Evolutionary conservation across 441 rosid genomes (phyloP), one percentile per base, ranked within the genome.

Genomic region (Pelargonium australe): DNA sequence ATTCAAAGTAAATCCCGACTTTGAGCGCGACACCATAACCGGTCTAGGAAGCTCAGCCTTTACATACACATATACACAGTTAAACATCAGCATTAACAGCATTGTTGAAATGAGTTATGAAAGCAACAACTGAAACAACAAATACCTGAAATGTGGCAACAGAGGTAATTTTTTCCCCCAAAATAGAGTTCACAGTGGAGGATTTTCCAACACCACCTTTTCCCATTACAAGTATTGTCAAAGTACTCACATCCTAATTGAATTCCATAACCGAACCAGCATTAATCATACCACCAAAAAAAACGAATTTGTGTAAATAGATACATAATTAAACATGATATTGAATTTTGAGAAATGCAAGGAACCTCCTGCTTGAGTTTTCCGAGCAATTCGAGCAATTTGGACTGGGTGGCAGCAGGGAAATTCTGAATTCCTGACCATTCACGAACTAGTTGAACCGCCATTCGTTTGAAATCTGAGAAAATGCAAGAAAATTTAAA

Each of bases 161-260:
- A 71, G 81, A 72, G 76, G 80, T 82, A 68, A 78, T 84, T 68
- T 69, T 84, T 71, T 84, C 87, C 20, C 85, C 84, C 43, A 78
- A 68, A 65, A 84, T 76, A 17, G 87, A 84, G 69, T 84, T 84
- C 44, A 84, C 85, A 66, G 87, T 84, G 2, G 87, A 84, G 4
- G 85, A 84, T 70, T 84, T 84, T 49, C 87, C 87, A 31, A 82
- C 83, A 66, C 87, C 87, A 3, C 85, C 85, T 79, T 84, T 84
- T 63, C 84, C 87, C 84, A 84, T 80, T 65, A 84, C 87, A 49
- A 84, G 80, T 63, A 84, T 79, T 0, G 87, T 82, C 74, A 82
- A 55, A 11, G 81, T 76, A 81, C 75, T 80, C 70, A 77, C 80
- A 79, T 80, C 78, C 87, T 84, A 80, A 40, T 64, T 64, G 0